A percentile compares a stretch with the other conserved stretches of the same genome.
Conservation (phyloP, 768 basidiomycete genomes). For the Lyophyllum semitale region DNA sequence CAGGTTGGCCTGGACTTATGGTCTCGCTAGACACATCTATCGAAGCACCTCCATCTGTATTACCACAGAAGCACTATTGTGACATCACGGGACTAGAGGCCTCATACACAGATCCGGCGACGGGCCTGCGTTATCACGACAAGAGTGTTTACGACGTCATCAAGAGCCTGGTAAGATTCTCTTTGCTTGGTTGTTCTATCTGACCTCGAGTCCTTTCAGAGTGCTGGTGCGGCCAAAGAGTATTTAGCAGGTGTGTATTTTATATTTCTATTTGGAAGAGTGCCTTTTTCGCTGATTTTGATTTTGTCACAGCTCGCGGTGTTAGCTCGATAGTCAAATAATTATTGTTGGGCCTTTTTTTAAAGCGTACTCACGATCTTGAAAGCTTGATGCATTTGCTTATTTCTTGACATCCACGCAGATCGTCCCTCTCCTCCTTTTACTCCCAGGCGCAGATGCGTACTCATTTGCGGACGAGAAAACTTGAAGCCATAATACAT, state of each 20-base stretch:
- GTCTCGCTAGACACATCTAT: slow-evolving; percentile 66
- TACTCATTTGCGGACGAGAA: too few species aligned
- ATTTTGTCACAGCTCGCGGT: slow-evolving; percentile 35
- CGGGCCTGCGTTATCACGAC: slow-evolving; percentile 80
- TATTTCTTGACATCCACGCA: too few species aligned
- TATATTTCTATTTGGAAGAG: background rate
- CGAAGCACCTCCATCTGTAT: slow-evolving; percentile 81
- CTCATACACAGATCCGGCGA: slow-evolving; percentile 82
- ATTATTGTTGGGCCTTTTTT: too few species aligned
- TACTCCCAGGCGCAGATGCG: too few species aligned
- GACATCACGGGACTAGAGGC: slow-evolving; percentile 89
- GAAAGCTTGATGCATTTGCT: too few species aligned
- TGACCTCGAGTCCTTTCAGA: slow-evolving; percentile 37
- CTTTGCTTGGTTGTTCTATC: background rate
- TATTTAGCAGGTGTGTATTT: slow-evolving; percentile 60
- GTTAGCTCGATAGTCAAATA: slow-evolving; percentile 52
- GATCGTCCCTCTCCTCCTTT: too few species aligned
- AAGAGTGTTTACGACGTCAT: slow-evolving; percentile 86
- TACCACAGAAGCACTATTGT: slow-evolving; percentile 77
- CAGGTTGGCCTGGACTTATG: background rate
- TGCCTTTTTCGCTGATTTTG: background rate
- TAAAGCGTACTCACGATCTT: too few species aligned
- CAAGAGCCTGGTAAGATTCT: slow-evolving; percentile 59
- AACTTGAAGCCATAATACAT: too few species aligned
- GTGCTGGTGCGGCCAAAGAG: slow-evolving; percentile 70